Conservation (phyloP, 306 rosid genomes). For the Cicer pinnatifidum region DNA sequence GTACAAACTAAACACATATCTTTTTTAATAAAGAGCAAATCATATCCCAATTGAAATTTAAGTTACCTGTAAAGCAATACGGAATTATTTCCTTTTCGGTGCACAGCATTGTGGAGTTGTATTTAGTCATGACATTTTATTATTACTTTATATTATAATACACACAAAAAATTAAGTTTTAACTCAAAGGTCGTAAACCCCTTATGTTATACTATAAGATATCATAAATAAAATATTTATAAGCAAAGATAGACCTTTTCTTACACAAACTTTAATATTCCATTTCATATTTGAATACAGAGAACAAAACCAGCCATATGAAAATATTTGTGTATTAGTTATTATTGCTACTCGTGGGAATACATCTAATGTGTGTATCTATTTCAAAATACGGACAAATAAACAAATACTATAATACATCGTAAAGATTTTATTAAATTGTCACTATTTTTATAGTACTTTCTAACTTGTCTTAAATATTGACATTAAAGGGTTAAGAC, state of each 20-base stretch:
- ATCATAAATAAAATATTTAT: neutral
- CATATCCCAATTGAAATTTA: constrained; percentile 29
- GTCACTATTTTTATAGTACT: no score
- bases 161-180: neutral
- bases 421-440: no score
- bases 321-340: no score
- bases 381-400: no score
- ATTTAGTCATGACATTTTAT: constrained; percentile 7
- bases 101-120: neutral
- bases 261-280: neutral
- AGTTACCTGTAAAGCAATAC: constrained; percentile 38
- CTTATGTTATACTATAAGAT: neutral
- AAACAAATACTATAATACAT: no score
- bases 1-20: constrained; percentile 18
- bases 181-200: neutral
- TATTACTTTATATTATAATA: neutral
- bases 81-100: constrained; percentile 13
- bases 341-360: no score
- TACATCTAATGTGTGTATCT: no score
- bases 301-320: neutral
- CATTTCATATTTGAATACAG: neutral
- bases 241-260: neutral
- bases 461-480: no score
- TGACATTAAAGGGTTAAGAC: no score
- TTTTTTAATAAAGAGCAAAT: constrained; percentile 40